Percentiles rank a stretch among this genome's conserved stretches.
Conservation (phyloP, 305 asterid species). For the Ilex paraguariensis region DNA sequence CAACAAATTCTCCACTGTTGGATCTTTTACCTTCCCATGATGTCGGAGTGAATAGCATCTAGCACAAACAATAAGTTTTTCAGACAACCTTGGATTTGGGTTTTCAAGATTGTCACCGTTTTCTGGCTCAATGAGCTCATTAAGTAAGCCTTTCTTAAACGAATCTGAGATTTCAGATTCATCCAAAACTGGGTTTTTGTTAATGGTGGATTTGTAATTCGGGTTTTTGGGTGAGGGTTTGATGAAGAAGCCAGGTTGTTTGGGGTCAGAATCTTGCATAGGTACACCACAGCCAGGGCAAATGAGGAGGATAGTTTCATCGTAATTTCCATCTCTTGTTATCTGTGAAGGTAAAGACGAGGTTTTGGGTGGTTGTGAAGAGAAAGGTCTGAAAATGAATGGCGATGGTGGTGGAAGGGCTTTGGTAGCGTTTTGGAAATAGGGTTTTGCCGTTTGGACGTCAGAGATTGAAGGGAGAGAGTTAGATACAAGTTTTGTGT, state of each 20-base stretch:
- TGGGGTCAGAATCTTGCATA: conserved; percentile 70
- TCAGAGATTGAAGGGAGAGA: conserved; percentile 14
- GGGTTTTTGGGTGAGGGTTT: conserved; percentile 42
- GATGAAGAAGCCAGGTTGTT: conserved; percentile 59
- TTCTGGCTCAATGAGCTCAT: conserved; percentile 38
- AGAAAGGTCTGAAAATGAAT: conserved; percentile 34
- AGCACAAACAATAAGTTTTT: conserved; percentile 62
- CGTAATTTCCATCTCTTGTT: conserved; percentile 79
- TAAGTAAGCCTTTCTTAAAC: conserved; percentile 47
- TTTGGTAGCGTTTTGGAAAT: conserved; percentile 57
- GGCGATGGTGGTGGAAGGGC: conserved; percentile 25
- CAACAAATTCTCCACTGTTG: conserved; percentile 59
- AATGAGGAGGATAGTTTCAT: conserved; percentile 41
- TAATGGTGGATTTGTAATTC: conserved; percentile 42
- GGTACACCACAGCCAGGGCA: conserved; percentile 88
- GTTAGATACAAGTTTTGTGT: conserved; percentile 23
- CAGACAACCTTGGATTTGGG: conserved; percentile 18
- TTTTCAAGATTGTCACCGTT: conserved; percentile 12
- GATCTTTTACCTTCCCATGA: conserved; percentile 63
- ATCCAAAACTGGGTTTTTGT: conserved; percentile 45
- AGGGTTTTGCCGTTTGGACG: conserved; percentile 7
- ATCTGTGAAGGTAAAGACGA: conserved; percentile 26
- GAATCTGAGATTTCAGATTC: conserved; percentile 64
- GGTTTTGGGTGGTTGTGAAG: conserved; percentile 33
- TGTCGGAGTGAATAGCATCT: conserved; percentile 84